Evolutionary conservation across 805 yeast genomes (phyloP).

Genomic region (Candida parachauliodes): DNA sequence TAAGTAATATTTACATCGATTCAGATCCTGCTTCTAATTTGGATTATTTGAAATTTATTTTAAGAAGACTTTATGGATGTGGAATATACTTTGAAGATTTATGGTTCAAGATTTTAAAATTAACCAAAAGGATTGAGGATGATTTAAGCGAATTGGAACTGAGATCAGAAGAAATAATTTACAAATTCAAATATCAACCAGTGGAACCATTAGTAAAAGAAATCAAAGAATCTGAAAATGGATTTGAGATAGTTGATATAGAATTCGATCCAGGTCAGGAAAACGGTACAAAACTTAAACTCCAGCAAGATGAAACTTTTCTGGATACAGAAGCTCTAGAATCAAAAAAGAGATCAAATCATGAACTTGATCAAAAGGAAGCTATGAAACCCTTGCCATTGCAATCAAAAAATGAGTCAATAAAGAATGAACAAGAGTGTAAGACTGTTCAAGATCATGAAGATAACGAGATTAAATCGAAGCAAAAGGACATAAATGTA

Average conservation of each 20-base stretch:
- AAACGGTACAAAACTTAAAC: no score
- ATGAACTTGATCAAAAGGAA: background rate
- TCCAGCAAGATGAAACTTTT: no score
- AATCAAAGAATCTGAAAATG: slow-evolving; percentile 5
- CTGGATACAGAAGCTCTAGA: no score
- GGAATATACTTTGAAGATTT: slow-evolving; percentile 23
- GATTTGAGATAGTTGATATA: slow-evolving; percentile 1
- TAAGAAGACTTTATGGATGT: slow-evolving; percentile 30
- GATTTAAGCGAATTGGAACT: slow-evolving; percentile 4
- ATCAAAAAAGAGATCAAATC: background rate
- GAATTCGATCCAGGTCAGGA: no score
- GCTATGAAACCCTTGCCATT: no score
- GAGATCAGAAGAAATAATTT: slow-evolving; percentile 1
- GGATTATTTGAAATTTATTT: slow-evolving; percentile 20
- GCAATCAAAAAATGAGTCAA: background rate
- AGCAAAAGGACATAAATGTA: background rate
- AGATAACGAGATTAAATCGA: background rate
- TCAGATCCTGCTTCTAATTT: slow-evolving; percentile 12
- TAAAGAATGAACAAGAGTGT: no score
- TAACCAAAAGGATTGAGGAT: slow-evolving; percentile 14
- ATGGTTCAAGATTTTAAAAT: slow-evolving; percentile 14
- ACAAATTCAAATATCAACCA: background rate
- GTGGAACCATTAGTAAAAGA: slow-evolving; percentile 1
- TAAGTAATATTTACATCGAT: slow-evolving; percentile 14
- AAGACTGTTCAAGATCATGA: background rate